These are phyloP conservation scores for Lavandula angustifolia DNA, from an alignment of 257 asterid genomes.

Conservation along the genomic window DNA sequence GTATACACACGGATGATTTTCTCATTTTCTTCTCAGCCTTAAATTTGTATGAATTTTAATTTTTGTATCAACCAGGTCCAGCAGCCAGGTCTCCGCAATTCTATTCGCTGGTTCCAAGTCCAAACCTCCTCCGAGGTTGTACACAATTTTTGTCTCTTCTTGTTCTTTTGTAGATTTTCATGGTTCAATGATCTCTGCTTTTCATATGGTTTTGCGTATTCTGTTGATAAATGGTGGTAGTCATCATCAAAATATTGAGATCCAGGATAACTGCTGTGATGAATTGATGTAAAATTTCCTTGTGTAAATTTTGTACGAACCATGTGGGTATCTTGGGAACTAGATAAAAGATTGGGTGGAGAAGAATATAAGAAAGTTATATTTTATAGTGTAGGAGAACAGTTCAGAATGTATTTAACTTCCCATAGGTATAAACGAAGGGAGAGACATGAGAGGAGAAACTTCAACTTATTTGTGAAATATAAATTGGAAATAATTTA, in stretches of 20 bases:
- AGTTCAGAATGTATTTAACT: neutral
- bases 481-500: neutral
- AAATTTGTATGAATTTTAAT: neutral
- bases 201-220: constrained; percentile 13
- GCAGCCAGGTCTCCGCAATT: constrained; percentile 53
- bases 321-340: neutral
- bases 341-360: neutral
- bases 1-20: neutral
- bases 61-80: constrained; percentile 47
- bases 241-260: constrained; percentile 2
- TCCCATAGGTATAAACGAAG: neutral
- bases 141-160: constrained; percentile 19
- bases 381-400: neutral
- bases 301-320: neutral
- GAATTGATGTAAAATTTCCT: neutral
- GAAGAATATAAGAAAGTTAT: constrained; percentile 1
- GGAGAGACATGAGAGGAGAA: neutral
- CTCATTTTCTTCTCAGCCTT: neutral
- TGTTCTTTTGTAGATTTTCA: neutral
- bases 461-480: neutral
- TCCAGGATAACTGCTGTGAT: constrained; percentile 7
- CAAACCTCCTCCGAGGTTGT: constrained; percentile 76
- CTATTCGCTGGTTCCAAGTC: constrained; percentile 91
- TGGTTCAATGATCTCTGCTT: neutral
- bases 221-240: neutral